Percentiles rank a stretch among this genome's conserved stretches.
Conservation (phyloP, 2,329 filamentous ascomycete genomes). For the Ascochyta clinopodiicola region DNA sequence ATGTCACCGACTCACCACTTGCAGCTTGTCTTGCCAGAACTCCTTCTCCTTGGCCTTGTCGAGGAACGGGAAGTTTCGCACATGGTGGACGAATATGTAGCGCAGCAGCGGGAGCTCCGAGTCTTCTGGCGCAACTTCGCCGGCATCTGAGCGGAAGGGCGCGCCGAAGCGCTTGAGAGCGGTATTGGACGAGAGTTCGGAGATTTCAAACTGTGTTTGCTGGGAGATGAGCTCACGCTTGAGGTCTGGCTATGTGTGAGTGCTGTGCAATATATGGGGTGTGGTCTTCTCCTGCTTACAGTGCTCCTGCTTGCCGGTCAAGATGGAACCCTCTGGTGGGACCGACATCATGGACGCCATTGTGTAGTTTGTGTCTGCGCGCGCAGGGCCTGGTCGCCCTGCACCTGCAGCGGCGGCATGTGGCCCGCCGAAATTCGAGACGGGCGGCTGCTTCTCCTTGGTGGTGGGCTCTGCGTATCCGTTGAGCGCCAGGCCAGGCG, state of each 20-base stretch:
- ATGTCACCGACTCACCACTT: conserved; percentile 70
- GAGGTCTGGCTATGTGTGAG: conserved; percentile 67
- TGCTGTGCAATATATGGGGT: background rate
- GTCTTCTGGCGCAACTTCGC: conserved; percentile 90
- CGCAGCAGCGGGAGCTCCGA: conserved; percentile 92
- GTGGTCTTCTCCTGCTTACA: conserved; percentile 63
- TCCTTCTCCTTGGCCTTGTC: conserved; percentile 98
- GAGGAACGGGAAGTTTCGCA: conserved; percentile 96
- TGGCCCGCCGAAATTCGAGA: conserved; percentile 28
- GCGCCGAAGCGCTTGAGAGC: conserved; percentile 94
- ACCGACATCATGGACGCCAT: conserved; percentile 53
- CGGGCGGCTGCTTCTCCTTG: conserved; percentile 33
- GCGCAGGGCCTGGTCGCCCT: conserved; percentile 29
- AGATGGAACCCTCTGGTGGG: conserved; percentile 63
- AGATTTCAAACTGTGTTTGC: conserved; percentile 89
- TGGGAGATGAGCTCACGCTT: conserved; percentile 93
- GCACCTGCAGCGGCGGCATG: background rate
- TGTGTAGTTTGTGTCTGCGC: conserved; percentile 43
- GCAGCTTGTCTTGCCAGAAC: conserved; percentile 98
- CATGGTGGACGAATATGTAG: conserved; percentile 97
- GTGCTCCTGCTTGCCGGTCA: conserved; percentile 98
- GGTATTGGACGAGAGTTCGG: conserved; percentile 91
- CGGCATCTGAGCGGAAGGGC: conserved; percentile 89
- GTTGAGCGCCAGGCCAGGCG: conserved; percentile 37
- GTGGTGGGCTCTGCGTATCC: conserved; percentile 40